Conservation (phyloP, 2,329 filamentous ascomycete species). For the Exserohilum rostratum region DNA sequence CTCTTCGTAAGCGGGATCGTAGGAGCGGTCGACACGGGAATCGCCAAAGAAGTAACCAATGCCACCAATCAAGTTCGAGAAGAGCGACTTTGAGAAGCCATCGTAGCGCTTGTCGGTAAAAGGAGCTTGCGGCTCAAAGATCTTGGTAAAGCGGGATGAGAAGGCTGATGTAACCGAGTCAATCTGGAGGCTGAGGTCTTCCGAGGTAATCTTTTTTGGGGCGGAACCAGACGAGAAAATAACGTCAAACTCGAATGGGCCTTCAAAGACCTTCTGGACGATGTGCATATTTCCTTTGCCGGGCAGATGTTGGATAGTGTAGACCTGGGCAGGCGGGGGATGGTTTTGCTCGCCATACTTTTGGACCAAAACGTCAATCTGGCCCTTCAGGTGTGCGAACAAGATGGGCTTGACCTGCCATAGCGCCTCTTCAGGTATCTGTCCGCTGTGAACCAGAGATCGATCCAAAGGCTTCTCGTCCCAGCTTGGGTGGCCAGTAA, state of each 20-base stretch:
- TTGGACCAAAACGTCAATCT: constrained; percentile 64
- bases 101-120: constrained; percentile 76
- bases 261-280: constrained; percentile 89
- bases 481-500: constrained; percentile 66
- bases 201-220: constrained; percentile 57
- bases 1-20: constrained; percentile 92
- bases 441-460: constrained; percentile 76
- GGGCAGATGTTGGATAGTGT: constrained; percentile 74
- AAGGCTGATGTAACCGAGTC: constrained; percentile 71
- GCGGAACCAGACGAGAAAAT: constrained; percentile 83
- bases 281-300: constrained; percentile 80
- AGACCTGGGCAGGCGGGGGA: constrained; percentile 83
- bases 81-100: constrained; percentile 83
- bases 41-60: constrained; percentile 95
- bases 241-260: constrained; percentile 89
- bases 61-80: constrained; percentile 92
- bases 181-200: constrained; percentile 74
- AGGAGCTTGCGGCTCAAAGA: constrained; percentile 76
- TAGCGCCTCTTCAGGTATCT: constrained; percentile 69
- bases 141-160: constrained; percentile 72
- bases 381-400: constrained; percentile 68
- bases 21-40: constrained; percentile 85
- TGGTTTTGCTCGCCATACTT: constrained; percentile 66
- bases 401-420: constrained; percentile 81
- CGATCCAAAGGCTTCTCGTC: constrained; percentile 73